phyloP scores from a whole-genome alignment of 2,329 filamentous ascomycete species.

The Hortaea werneckii region DNA sequence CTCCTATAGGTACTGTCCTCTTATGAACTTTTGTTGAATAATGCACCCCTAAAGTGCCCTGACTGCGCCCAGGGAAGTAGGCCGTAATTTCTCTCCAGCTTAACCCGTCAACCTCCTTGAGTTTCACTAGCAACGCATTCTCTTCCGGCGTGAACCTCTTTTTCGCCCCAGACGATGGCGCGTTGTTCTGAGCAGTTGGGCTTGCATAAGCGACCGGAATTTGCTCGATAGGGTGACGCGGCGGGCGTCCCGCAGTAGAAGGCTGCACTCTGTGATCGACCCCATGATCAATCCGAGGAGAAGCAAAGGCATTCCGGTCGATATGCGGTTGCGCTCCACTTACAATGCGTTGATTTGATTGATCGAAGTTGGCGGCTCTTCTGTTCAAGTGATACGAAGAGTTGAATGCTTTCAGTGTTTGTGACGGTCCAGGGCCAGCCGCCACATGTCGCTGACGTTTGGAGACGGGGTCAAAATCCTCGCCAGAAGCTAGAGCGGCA shows the following conservation, averaged over 20 bases:
- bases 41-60: conserved; percentile 17
- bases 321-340: too few relatives aligned
- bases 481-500: too few relatives aligned
- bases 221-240: neutral
- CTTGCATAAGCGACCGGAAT: neutral
- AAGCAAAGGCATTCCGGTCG: too few relatives aligned
- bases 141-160: conserved; percentile 19
- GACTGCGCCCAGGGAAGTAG: conserved; percentile 25
- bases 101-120: conserved; percentile 31
- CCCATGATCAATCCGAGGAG: neutral
- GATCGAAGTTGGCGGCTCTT: too few relatives aligned
- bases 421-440: too few relatives aligned
- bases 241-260: neutral
- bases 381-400: too few relatives aligned
- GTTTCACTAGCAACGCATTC: conserved; percentile 26
- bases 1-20: neutral
- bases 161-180: neutral
- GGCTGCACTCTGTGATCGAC: neutral
- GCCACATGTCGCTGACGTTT: too few relatives aligned
- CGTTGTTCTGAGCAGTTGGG: neutral
- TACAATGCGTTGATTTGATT: too few relatives aligned
- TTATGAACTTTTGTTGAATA: conserved; percentile 9
- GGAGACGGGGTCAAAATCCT: too few relatives aligned
- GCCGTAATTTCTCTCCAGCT: conserved; percentile 28
- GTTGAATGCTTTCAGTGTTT: too few relatives aligned